Conservation (phyloP, 768 basidiomycete genomes). For the Serpula lacrymans region DNA sequence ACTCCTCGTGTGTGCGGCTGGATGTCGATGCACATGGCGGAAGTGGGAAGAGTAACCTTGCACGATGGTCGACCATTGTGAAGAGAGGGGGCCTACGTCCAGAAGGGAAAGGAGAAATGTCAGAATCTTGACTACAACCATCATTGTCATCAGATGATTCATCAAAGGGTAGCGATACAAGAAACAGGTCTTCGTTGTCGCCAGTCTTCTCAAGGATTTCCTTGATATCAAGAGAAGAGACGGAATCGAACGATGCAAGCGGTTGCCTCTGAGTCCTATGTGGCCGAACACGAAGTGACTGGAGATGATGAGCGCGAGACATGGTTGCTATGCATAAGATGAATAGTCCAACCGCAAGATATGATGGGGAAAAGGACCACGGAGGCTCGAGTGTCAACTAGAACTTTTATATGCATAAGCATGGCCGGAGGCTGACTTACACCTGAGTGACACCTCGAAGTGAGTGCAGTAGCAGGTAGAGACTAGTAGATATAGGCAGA, state of each 20-base stretch:
- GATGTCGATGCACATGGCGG: constrained; percentile 16
- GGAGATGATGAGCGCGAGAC: constrained; percentile 15
- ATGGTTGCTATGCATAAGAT: too few species aligned
- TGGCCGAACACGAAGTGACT: constrained; percentile 20
- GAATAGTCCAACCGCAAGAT: too few species aligned
- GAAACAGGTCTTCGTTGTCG: constrained; percentile 17
- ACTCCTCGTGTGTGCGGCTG: constrained; percentile 15
- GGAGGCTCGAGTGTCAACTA: too few species aligned
- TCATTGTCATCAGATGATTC: constrained; percentile 11
- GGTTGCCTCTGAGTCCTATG: constrained; percentile 10
- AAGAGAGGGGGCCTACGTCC: constrained; percentile 25
- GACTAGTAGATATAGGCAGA: too few species aligned
- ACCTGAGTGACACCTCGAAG: too few species aligned
- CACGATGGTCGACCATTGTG: constrained; percentile 17
- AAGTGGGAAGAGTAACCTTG: constrained; percentile 20
- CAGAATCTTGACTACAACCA: constrained; percentile 16
- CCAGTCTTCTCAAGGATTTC: constrained; percentile 15
- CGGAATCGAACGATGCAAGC: constrained; percentile 14
- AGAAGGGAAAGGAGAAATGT: constrained; percentile 29
- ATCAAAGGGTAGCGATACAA: constrained; percentile 16
- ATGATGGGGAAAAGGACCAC: too few species aligned
- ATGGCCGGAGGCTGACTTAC: too few species aligned
- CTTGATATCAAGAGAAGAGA: constrained; percentile 22
- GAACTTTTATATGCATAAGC: too few species aligned
- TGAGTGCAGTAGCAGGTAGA: too few species aligned